Evolutionary conservation across 2,329 filamentous ascomycete species (phyloP).

Genomic region (Fusarium dlaminii): DNA sequence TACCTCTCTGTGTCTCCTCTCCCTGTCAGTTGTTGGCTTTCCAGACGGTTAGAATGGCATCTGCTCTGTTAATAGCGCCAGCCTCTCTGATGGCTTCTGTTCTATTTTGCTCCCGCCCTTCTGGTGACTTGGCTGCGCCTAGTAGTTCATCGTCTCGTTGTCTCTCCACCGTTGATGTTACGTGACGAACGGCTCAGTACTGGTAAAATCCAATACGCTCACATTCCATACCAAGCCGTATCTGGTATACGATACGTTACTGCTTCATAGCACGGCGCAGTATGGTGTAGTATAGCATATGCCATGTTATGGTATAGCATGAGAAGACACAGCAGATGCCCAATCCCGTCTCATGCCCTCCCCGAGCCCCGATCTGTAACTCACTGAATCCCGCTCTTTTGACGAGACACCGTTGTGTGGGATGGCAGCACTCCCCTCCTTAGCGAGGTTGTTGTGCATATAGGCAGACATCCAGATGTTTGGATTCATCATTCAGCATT

Average conservation of each 20-base stretch:
- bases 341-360: slow-evolving; percentile 2
- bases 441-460: slow-evolving; percentile 23
- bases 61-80: slow-evolving; percentile 2
- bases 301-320: neutral
- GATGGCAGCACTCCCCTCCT: slow-evolving; percentile 30
- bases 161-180: slow-evolving; percentile 38
- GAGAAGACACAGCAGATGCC: neutral
- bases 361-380: slow-evolving; percentile 15
- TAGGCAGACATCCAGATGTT: slow-evolving; percentile 15
- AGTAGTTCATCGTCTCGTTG: slow-evolving; percentile 26
- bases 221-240: slow-evolving; percentile 20
- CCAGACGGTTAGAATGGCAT: slow-evolving; percentile 11
- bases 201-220: slow-evolving; percentile 21
- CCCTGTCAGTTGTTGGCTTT: slow-evolving; percentile 1
- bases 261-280: neutral
- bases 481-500: neutral
- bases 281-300: neutral
- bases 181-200: slow-evolving; percentile 19
- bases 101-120: slow-evolving; percentile 28
- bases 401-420: slow-evolving; percentile 27
- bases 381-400: slow-evolving; percentile 37
- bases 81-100: slow-evolving; percentile 11
- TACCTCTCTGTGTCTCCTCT: neutral
- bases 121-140: slow-evolving; percentile 25
- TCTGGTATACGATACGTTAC: slow-evolving; percentile 22